A percentile compares a stretch with the other conserved stretches of the same genome.
These are phyloP conservation scores for Sodiomyces alkalinus DNA, from an alignment of 2,329 filamentous ascomycete species.

Conservation along the genomic window DNA sequence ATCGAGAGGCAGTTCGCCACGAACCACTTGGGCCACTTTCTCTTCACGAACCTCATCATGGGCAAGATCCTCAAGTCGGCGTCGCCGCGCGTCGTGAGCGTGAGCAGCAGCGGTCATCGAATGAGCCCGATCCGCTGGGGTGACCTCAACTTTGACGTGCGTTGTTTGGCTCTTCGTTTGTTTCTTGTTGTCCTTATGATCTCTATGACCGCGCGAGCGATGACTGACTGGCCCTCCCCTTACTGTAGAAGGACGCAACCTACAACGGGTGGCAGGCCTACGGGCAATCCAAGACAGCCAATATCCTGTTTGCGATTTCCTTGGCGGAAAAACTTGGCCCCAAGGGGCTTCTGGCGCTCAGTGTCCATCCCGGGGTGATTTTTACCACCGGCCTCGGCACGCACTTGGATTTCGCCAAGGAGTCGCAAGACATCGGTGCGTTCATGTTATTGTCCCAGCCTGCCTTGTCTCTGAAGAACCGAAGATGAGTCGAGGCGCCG, in stretches of 20 bases:
- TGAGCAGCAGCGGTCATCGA: conserved; percentile 19
- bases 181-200: too few species aligned
- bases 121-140: conserved; percentile 16
- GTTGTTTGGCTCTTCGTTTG: too few species aligned
- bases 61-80: conserved; percentile 21
- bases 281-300: conserved; percentile 23
- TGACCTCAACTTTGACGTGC: conserved; percentile 17
- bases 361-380: conserved; percentile 3
- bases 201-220: too few species aligned
- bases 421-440: too few species aligned
- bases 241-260: conserved; percentile 5
- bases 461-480: too few species aligned
- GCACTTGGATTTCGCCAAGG: conserved; percentile 1
- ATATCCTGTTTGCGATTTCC: conserved; percentile 10
- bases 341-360: conserved; percentile 1
- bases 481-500: too few species aligned
- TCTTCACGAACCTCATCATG: conserved; percentile 29
- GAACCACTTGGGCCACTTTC: conserved; percentile 30
- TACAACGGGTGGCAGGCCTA: conserved; percentile 18
- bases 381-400: conserved; percentile 3
- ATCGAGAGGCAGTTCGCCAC: conserved; percentile 27
- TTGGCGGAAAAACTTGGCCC: conserved; percentile 5
- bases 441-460: too few species aligned
- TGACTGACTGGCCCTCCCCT: too few species aligned
- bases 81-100: conserved; percentile 23